Evolutionary conservation across 1,284 basidiomycete genomes (phyloP).

Genomic region (Ganoderma meredithae): DNA sequence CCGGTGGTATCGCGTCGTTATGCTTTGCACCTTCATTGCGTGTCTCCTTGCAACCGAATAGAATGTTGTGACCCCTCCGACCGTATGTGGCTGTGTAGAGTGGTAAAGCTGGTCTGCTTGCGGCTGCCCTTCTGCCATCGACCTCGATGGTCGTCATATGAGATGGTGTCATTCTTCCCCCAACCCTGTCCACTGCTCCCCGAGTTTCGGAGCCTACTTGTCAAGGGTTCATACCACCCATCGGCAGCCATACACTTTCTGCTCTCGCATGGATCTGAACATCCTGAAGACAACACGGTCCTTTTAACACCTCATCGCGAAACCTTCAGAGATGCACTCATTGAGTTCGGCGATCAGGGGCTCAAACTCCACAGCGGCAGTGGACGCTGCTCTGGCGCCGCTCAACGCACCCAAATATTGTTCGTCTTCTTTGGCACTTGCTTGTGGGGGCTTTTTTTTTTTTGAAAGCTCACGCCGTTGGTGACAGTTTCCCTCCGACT

Average conservation of each 20-base stretch:
- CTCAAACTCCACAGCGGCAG: conserved; percentile 52
- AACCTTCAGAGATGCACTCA: conserved; percentile 50
- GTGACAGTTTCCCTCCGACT: conserved; percentile 68
- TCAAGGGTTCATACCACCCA: conserved; percentile 46
- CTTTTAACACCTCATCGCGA: conserved; percentile 60
- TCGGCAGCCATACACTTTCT: conserved; percentile 50
- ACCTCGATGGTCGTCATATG: neutral
- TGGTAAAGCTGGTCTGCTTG: neutral
- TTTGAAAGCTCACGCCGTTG: neutral
- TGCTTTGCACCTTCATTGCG: neutral
- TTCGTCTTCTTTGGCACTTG: conserved; percentile 45
- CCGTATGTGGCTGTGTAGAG: conserved; percentile 12
- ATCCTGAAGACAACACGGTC: conserved; percentile 48
- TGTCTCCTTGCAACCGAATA: neutral
- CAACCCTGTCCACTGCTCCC: conserved; percentile 39
- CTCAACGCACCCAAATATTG: conserved; percentile 62
- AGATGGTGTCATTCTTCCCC: conserved; percentile 41
- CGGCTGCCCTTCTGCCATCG: neutral
- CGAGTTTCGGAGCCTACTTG: conserved; percentile 41
- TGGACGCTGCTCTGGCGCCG: conserved; percentile 49
- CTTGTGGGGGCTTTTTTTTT: neutral
- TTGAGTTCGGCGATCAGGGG: conserved; percentile 63
- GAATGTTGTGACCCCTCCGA: neutral
- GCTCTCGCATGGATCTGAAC: conserved; percentile 52
- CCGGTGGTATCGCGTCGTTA: neutral